These are phyloP conservation scores for Hortiboletus rubellus DNA, from an alignment of 1,284 basidiomycete species.

Conservation along the genomic window DNA sequence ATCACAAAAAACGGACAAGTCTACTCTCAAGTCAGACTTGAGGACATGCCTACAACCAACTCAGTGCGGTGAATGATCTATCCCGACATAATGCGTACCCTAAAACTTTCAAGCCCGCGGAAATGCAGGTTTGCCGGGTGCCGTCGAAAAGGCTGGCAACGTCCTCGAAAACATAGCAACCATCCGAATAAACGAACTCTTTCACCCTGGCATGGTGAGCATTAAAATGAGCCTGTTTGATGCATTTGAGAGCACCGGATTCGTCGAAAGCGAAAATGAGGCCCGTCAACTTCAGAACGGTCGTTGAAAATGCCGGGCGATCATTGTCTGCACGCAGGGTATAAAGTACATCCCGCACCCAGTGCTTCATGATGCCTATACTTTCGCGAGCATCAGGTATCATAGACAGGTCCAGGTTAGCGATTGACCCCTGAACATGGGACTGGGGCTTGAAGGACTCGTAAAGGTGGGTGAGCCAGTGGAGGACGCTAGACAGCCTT, in stretches of 20 bases:
- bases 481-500: neutral
- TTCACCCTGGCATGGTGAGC: too few relatives aligned
- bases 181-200: too few relatives aligned
- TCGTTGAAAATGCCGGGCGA: conserved; percentile 28
- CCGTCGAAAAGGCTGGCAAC: too few relatives aligned
- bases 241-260: conserved; percentile 20
- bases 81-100: neutral
- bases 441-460: conserved; percentile 42
- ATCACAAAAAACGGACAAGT: conserved; percentile 47
- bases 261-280: conserved; percentile 35
- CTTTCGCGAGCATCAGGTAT: conserved; percentile 40
- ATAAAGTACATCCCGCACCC: conserved; percentile 39
- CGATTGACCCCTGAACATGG: conserved; percentile 39
- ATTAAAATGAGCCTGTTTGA: conserved; percentile 11
- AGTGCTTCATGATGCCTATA: conserved; percentile 28
- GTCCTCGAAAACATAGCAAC: too few relatives aligned
- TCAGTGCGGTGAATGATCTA: neutral
- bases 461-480: conserved; percentile 42
- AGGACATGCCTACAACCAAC: conserved; percentile 39
- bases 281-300: conserved; percentile 32
- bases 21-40: conserved; percentile 33
- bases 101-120: too few relatives aligned
- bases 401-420: conserved; percentile 32
- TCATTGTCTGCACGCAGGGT: conserved; percentile 14
- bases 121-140: too few relatives aligned